These are phyloP conservation scores for Lithocarpus polystachyus DNA, from an alignment of 306 rosid genomes.

Conservation along the genomic window DNA sequence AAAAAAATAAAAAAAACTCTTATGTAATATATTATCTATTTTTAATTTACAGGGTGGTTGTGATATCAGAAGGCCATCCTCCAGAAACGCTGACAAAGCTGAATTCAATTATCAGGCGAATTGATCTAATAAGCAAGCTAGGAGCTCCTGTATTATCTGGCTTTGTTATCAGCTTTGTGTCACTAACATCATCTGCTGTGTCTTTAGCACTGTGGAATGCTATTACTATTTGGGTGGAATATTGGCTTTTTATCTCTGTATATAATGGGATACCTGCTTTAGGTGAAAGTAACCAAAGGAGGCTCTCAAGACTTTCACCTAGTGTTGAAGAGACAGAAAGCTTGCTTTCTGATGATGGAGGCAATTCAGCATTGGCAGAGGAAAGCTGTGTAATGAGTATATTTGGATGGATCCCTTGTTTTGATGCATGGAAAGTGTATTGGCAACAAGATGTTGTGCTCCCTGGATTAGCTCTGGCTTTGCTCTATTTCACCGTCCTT, in stretches of 20 bases:
- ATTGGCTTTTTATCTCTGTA: constrained; percentile 78
- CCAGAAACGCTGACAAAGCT: constrained; percentile 61
- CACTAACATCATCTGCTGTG: constrained; percentile 79
- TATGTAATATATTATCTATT: not conserved
- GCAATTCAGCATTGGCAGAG: constrained; percentile 5
- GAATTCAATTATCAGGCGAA: constrained; percentile 70
- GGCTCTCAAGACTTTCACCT: constrained; percentile 34
- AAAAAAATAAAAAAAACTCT: not conserved
- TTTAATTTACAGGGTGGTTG: constrained; percentile 65
- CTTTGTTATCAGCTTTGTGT: constrained; percentile 75
- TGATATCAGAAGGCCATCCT: constrained; percentile 69
- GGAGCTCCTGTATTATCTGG: constrained; percentile 85
- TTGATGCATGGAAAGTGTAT: constrained; percentile 75
- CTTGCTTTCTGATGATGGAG: constrained; percentile 23
- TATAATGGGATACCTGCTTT: constrained; percentile 76
- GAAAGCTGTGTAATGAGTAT: constrained; percentile 26
- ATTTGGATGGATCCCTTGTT: constrained; percentile 41
- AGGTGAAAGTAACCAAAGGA: constrained; percentile 51
- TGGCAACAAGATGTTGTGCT: constrained; percentile 66
- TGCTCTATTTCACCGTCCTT: constrained; percentile 80
- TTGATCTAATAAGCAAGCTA: constrained; percentile 80
- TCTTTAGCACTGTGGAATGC: constrained; percentile 72
- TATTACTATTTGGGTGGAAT: constrained; percentile 71
- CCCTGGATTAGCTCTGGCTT: constrained; percentile 81
- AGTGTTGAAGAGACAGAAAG: constrained; percentile 32